These are phyloP conservation scores for Verticillium isaacii DNA, from an alignment of 2,329 filamentous ascomycete species.

Conservation along the genomic window DNA sequence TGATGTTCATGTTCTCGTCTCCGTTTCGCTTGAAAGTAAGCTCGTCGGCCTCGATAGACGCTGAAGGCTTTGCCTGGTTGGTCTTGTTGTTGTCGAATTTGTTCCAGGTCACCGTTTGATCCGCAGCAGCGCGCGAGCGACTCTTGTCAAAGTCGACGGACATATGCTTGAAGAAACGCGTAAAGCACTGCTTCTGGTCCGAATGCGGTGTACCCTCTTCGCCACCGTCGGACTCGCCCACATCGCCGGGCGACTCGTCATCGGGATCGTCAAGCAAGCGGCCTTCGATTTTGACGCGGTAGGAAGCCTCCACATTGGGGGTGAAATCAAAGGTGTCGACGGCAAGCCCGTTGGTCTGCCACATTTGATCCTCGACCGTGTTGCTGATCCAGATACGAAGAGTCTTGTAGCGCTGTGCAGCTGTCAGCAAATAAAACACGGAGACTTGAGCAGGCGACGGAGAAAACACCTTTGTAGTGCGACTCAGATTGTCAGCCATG, in stretches of 20 bases:
- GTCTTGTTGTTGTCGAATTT: conserved; percentile 52
- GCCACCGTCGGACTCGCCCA: conserved; percentile 14
- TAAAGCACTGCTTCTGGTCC: conserved; percentile 37
- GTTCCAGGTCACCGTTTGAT: conserved; percentile 75
- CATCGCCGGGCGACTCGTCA: conserved; percentile 17
- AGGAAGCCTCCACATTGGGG: conserved; percentile 71
- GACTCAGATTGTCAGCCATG: conserved; percentile 74
- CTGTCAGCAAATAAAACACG: conserved; percentile 7
- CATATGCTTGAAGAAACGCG: conserved; percentile 79
- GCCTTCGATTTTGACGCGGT: conserved; percentile 88
- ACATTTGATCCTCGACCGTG: conserved; percentile 88
- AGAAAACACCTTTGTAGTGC: conserved; percentile 59
- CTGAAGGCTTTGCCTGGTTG: conserved; percentile 15
- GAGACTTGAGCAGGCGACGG: background rate
- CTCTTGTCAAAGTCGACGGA: conserved; percentile 68
- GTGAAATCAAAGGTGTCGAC: conserved; percentile 79
- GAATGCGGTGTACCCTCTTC: conserved; percentile 24
- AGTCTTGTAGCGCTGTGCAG: conserved; percentile 65
- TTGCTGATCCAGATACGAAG: conserved; percentile 94
- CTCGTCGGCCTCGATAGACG: conserved; percentile 69
- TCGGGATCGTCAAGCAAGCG: conserved; percentile 69
- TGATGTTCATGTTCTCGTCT: conserved; percentile 89
- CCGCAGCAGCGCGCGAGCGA: conserved; percentile 48
- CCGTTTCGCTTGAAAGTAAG: conserved; percentile 87
- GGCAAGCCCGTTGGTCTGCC: conserved; percentile 70